Evolutionary conservation across 371 early-diverging fungal genomes (phyloP), one percentile per base, ranked within the genome.

Genomic region (Nematocida parisii): DNA sequence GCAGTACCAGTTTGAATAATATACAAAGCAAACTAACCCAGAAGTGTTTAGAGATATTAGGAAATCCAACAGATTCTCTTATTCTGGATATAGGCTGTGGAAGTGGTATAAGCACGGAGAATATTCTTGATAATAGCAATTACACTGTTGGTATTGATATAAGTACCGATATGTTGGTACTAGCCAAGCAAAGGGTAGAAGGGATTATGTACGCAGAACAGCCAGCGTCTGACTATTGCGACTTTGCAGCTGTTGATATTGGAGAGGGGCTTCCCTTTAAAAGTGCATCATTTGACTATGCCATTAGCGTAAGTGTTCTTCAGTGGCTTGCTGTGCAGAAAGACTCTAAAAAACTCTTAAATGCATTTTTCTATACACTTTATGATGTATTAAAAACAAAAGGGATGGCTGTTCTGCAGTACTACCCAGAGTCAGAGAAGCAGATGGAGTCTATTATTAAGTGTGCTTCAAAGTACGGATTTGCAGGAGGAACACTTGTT

Each of bases 61-160:
- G 82, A 45, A 52, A 82, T 24, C 58, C 73, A 44, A 47, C 73
- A 50, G 72, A 77, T 24, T 33, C 62, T 3, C 46, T 89, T 52
- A 85, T 98, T 61, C 89, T 96, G n/a, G 96, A 96, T 85, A 92
- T 96, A 75, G 95, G 96, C n/a, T 95, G 95, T 86, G 96, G 95
- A 56, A 93, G 93, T 4, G 96, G 96, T 13, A 89, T 95, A 74
- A 92, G 92, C 86, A 95, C 96, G 11, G 93, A 95, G 85, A 92
- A 93, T 44, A 86, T 98, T 56, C 91, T 92, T 66, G 97, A 95
- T 75, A 91, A 92, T 72, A 94, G 93, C 5, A 81, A 81, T 52
- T 81, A 57, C 33, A 80, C 77, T 5, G 27, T 81, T 20, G 82
- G 82, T 11, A 44, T 81, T 20, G 82, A 81, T 42, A 81, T 81